Evolutionary conservation across 2,329 filamentous ascomycete genomes (phyloP), one percentile per base, ranked within the genome.

Genomic region (Calycina marina): DNA sequence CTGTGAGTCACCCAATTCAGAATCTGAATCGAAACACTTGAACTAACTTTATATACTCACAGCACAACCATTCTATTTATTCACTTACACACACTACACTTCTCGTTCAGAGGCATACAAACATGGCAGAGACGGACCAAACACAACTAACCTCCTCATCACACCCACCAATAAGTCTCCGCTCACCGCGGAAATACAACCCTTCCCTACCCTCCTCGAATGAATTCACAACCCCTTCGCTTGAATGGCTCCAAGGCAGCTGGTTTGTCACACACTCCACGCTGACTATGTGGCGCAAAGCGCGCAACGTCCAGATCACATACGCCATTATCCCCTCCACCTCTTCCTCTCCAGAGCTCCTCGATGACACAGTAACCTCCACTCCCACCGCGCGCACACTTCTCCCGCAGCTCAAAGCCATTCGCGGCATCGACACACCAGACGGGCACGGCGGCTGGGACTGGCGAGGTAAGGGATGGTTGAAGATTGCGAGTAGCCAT

Each of bases 211-310:
- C 31, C 24, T 40, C 38, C 24, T 28, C 31, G 11, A 27, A 28
- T 4, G 12, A 29, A 14, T 38, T 40, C 18, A 32, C 25, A 15
- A 17, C 38, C 5, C 38, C 38, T 18, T 14, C 35, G 3, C 53
- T 72, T 15, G 55, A 64, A 36, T 80, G 69, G 65, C 67, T 84
- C 28, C 56, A 63, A 32, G 62, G 74, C 38, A 79, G 71, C 37
- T 85, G 79, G 79, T 59, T 68, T 45, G 77, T 85, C 35, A 81
- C 77, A 8, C 77, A 84, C 58, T 80, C 74, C 4, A 82, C 77
- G 4, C 69, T 85, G 8, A 59, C 69, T 40, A 85, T 90, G 78
- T 92, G 83, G 83, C 73, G 73, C 45, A 67, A 69, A 28, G 76
- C 79, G 32, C 76, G 74, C 52, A 90, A 90, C 56, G 81, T 92